Evolutionary conservation across 176 grass and related monocot species (phyloP).

Genomic region (Leersia perrieri): DNA sequence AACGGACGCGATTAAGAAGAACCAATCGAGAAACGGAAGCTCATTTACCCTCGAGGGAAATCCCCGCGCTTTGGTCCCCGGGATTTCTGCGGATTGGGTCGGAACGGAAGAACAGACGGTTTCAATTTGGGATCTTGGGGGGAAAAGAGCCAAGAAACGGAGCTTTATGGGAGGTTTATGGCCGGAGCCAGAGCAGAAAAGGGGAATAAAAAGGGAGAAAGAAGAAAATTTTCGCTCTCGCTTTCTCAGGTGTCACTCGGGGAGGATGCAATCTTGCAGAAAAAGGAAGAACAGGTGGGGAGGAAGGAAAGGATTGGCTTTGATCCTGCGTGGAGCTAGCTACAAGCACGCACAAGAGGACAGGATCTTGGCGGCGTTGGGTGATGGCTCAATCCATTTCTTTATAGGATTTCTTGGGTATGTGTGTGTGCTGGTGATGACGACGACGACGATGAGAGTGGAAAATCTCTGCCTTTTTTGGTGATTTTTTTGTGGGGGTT

Average conservation of each 20-base stretch:
- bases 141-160: not conserved
- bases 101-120: constrained; percentile 10
- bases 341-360: constrained; percentile 36
- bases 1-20: constrained; percentile 40
- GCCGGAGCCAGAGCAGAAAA: not conserved
- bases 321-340: constrained; percentile 45
- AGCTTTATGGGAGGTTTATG: constrained; percentile 62
- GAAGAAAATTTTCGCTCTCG: constrained; percentile 36
- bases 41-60: constrained; percentile 16
- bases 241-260: constrained; percentile 52
- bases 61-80: not conserved
- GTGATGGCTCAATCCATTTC: constrained; percentile 33
- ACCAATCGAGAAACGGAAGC: constrained; percentile 10
- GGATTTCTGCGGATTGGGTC: constrained; percentile 18
- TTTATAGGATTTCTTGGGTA: constrained; percentile 18
- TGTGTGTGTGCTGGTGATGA: constrained; percentile 25
- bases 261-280: constrained; percentile 34
- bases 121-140: constrained; percentile 36
- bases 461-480: constrained; percentile 5
- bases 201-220: not conserved
- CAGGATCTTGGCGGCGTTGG: constrained; percentile 42
- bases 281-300: not conserved
- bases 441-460: not conserved
- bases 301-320: not conserved
- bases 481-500: not conserved